These are phyloP conservation scores for Sedum album DNA, from an alignment of 164 flowering plant species.

Conservation along the genomic window DNA sequence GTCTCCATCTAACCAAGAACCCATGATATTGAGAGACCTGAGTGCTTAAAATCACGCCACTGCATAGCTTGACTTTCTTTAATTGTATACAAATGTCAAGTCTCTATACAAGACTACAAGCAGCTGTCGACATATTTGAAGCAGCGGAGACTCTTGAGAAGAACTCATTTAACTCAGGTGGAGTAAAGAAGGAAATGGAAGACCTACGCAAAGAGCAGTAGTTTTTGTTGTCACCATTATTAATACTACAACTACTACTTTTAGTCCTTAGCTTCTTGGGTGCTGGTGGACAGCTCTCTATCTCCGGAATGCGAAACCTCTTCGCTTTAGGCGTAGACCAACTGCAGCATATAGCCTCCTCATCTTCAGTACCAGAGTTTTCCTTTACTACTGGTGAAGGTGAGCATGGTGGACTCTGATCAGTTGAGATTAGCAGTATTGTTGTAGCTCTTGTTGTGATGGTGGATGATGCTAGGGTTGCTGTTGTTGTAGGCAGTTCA, in stretches of 20 bases:
- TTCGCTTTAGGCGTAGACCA: not conserved
- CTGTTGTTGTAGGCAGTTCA: not conserved
- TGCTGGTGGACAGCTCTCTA: not conserved
- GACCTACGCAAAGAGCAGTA: not conserved
- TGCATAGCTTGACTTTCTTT: no score
- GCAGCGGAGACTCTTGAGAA: not conserved
- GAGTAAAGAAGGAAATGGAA: slow-evolving; percentile 4
- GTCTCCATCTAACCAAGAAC: no score
- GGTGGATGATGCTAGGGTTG: not conserved
- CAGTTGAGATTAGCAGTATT: no score
- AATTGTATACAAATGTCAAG: no score
- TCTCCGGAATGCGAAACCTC: not conserved
- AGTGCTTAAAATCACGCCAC: no score
- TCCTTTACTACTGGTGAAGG: not conserved
- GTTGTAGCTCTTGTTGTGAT: not conserved
- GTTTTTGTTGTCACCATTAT: not conserved
- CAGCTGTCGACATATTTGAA: not conserved
- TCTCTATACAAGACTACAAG: not conserved
- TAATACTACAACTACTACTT: no score
- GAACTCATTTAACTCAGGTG: slow-evolving; percentile 2
- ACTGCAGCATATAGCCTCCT: not conserved
- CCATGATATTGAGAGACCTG: no score
- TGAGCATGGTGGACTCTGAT: not conserved
- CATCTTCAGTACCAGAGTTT: no score
- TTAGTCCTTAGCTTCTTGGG: not conserved